Conservation (phyloP, 106 monocot species). For the Alisma plantagoaquatica region DNA sequence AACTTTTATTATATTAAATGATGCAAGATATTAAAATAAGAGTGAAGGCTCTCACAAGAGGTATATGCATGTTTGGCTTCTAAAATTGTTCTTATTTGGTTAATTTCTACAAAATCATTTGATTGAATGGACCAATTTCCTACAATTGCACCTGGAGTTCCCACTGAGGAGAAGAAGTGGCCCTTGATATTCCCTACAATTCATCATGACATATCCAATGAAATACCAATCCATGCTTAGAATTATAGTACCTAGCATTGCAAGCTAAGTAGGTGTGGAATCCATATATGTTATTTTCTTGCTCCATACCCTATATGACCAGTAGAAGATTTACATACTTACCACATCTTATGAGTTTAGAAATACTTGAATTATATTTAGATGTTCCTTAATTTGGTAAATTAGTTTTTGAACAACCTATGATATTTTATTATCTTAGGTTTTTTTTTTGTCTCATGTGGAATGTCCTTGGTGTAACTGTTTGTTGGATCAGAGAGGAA, state of each 20-base stretch:
- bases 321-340: no score
- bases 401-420: neutral
- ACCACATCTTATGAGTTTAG: neutral
- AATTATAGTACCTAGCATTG: slow-evolving; percentile 82
- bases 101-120: neutral
- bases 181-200: slow-evolving; percentile 86
- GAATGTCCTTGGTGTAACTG: slow-evolving; percentile 71
- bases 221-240: slow-evolving; percentile 78
- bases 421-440: slow-evolving; percentile 25
- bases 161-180: slow-evolving; percentile 80
- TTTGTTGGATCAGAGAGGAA: slow-evolving; percentile 59
- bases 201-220: slow-evolving; percentile 90
- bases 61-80: neutral
- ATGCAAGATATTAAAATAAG: slow-evolving; percentile 10
- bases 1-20: neutral
- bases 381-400: neutral
- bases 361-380: neutral
- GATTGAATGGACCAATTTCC: neutral
- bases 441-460: slow-evolving; percentile 65
- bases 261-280: slow-evolving; percentile 66
- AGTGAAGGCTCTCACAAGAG: slow-evolving; percentile 9
- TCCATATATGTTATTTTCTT: neutral
- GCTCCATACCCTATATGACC: neutral
- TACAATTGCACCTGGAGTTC: slow-evolving; percentile 51
- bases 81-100: neutral